These are phyloP conservation scores for Pseudisothecium myosuroides DNA, from an alignment of 225 moss, liverwort and hornwort genomes.

Conservation along the genomic window DNA sequence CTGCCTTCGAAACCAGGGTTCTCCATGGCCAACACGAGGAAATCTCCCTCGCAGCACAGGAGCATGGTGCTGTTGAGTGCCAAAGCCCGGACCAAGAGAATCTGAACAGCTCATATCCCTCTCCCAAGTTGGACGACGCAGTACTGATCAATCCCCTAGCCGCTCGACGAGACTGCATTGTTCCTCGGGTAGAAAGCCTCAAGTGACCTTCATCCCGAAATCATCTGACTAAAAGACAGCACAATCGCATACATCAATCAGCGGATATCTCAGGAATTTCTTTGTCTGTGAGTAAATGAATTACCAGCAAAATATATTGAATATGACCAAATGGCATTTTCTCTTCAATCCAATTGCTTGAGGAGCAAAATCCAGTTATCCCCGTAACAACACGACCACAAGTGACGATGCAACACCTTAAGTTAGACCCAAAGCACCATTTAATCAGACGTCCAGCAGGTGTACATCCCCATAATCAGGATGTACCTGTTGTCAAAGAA, in stretches of 20 bases:
- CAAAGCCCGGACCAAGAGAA: conserved; percentile 4
- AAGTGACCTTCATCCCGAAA: conserved; percentile 4
- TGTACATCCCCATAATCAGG: too few relatives aligned
- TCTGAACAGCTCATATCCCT: conserved; percentile 23
- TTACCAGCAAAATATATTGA: background rate
- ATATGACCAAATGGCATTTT: background rate
- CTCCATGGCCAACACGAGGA: conserved; percentile 6
- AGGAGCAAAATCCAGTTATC: background rate
- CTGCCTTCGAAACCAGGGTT: conserved; percentile 36
- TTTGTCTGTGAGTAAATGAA: background rate
- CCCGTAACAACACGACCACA: background rate
- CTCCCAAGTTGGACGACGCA: conserved; percentile 18
- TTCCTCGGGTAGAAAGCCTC: background rate
- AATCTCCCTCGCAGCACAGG: background rate
- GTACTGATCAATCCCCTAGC: conserved; percentile 22
- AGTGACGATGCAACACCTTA: too few relatives aligned
- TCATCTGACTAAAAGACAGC: background rate
- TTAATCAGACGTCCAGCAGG: too few relatives aligned
- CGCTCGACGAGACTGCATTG: conserved; percentile 41
- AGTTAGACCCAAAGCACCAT: too few relatives aligned
- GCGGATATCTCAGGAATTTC: background rate
- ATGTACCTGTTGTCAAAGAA: too few relatives aligned
- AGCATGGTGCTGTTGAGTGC: background rate
- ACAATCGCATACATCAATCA: background rate
- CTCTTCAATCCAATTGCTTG: background rate